These are phyloP conservation scores for Lipomyces sp. DNA, from an alignment of 805 yeast species.

Conservation along the genomic window DNA sequence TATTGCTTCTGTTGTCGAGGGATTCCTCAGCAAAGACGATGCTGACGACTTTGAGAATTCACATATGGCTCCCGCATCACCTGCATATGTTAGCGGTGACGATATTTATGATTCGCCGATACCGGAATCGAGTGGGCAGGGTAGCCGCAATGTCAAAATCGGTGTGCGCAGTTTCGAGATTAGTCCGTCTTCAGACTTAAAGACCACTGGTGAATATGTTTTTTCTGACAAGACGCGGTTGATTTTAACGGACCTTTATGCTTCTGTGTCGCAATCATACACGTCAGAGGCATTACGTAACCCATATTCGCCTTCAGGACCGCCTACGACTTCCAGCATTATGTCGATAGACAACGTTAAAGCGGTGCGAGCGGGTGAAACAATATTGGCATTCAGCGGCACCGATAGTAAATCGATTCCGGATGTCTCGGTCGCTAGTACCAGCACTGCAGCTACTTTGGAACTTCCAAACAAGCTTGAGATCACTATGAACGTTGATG, in stretches of 20 bases:
- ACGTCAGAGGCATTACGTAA: constrained; percentile 19
- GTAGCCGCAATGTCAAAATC: constrained; percentile 20
- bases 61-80: not conserved
- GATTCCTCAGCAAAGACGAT: constrained; percentile 14
- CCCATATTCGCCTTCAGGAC: constrained; percentile 16
- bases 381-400: constrained; percentile 17
- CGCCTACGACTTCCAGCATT: constrained; percentile 20
- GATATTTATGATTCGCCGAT: constrained; percentile 3
- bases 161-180: constrained; percentile 21
- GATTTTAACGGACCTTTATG: constrained; percentile 11
- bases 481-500: constrained; percentile 11
- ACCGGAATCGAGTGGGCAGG: not conserved
- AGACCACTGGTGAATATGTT: constrained; percentile 13
- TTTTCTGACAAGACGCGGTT: constrained; percentile 11
- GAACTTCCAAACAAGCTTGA: constrained; percentile 20
- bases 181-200: constrained; percentile 18
- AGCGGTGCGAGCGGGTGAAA: constrained; percentile 12
- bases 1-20: constrained; percentile 17
- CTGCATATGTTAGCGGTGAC: constrained; percentile 16
- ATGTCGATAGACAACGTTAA: constrained; percentile 17
- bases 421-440: constrained; percentile 16
- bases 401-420: constrained; percentile 9
- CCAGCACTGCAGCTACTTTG: not conserved
- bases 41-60: not conserved
- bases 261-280: constrained; percentile 25